Base-by-base conservation (phyloP, 2,329 filamentous ascomycete species). In the Microdochium paspali region DNA sequence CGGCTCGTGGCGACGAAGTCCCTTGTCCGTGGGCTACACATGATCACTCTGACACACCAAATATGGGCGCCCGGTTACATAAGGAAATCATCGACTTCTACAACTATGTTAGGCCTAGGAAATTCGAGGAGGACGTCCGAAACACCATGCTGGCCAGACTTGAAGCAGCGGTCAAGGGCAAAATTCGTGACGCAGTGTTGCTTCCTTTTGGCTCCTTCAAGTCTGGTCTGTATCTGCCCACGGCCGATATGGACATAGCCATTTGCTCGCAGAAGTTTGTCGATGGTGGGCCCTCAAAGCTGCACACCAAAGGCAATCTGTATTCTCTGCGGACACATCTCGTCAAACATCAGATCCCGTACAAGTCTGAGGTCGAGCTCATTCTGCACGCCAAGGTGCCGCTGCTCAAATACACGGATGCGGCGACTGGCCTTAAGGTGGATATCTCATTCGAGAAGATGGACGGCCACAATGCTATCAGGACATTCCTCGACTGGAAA, bases 361-460 rank as follows among this genome's bases (percentile, higher is more conserved):
- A 77, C 15, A 60, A 70, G 1, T 68, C 74, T 6, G 73, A 79
- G 2, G 72, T 90, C 26, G 77, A 86, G 55, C 74, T 85, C 28
- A 88, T 98, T 54, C 59, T 76, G 1, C 72, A 75, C 53, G 90
- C 93, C 21, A 89, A 86, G 57, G 90, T 98, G 2, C 93, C 93
- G 0, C 80, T 98, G 47, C 80, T 97, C 66, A 98, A 98, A 64
- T 97, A 87, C 59, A 76, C 88, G 42, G 93, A 98, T 60, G 74
- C 70, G 47, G 58, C 76, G 46, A 96, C 90, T 1, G 83, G 82
- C 12, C 71, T 98, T 46, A 87, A 86, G 55, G 85, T 97, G 12
- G 93, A 98, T 61, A 78, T 98, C 12, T 97, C 90, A 0, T 96
- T 98, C 61, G 91, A 98, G 67, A 97, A 96, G 60, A 67, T 84